These are phyloP conservation scores for Emmonsia crescens DNA, from an alignment of 2,329 filamentous ascomycete species.

Conservation along the genomic window DNA sequence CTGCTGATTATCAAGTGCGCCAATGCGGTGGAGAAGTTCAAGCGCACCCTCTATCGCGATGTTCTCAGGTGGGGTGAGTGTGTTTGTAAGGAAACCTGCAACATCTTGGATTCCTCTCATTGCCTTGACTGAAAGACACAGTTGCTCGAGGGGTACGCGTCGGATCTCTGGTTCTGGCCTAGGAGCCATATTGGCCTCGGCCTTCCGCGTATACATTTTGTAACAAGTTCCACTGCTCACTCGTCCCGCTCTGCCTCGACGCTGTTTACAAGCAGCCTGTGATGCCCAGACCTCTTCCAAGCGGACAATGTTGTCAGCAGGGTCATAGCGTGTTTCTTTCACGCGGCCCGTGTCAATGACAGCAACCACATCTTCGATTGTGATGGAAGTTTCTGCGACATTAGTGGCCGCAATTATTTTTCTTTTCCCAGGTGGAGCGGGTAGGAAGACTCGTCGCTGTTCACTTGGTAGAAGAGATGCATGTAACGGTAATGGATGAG, in stretches of 20 bases:
- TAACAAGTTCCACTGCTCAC: constrained; percentile 87
- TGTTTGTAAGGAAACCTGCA: constrained; percentile 66
- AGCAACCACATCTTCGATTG: constrained; percentile 91
- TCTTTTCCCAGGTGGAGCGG: constrained; percentile 64
- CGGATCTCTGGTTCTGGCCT: constrained; percentile 89
- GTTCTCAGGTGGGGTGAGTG: constrained; percentile 78
- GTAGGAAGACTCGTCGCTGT: constrained; percentile 74
- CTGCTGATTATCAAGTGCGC: constrained; percentile 73
- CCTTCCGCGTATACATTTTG: constrained; percentile 81
- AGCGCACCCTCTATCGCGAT: constrained; percentile 80
- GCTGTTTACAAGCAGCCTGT: constrained; percentile 84
- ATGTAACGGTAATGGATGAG: constrained; percentile 79
- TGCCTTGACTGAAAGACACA: constrained; percentile 86
- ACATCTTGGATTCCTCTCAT: constrained; percentile 80
- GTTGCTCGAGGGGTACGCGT: constrained; percentile 82
- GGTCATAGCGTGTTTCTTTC: constrained; percentile 92
- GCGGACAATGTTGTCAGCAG: constrained; percentile 84
- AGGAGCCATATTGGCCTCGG: constrained; percentile 74
- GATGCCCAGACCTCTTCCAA: constrained; percentile 95
- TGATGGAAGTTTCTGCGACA: constrained; percentile 96
- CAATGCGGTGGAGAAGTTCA: constrained; percentile 68
- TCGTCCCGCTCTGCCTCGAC: constrained; percentile 83
- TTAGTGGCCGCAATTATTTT: constrained; percentile 95
- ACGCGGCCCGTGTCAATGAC: constrained; percentile 93
- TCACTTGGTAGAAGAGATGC: constrained; percentile 82